Evolutionary conservation across 768 basidiomycete genomes (phyloP).

Genomic region (Vararia minispora): DNA sequence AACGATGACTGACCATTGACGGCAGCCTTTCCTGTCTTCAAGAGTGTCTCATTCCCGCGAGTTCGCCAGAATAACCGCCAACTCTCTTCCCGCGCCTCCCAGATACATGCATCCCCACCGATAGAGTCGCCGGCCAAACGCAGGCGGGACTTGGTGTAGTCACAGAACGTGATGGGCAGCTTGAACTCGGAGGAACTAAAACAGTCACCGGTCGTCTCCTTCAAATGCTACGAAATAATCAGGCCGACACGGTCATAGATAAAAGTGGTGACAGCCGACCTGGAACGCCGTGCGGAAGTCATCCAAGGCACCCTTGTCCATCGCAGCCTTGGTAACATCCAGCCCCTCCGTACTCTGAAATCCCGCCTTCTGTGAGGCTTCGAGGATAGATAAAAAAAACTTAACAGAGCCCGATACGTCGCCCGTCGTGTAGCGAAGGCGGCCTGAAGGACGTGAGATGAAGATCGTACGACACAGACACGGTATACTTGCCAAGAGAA

Average conservation of each 20-base stretch:
- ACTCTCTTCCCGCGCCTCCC: slow-evolving; percentile 53
- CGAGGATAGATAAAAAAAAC: slow-evolving; percentile 66
- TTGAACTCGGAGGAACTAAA: slow-evolving; percentile 33
- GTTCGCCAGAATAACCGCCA: slow-evolving; percentile 55
- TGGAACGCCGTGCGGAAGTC: slow-evolving; percentile 84
- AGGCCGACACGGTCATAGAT: slow-evolving; percentile 1
- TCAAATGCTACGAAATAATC: slow-evolving; percentile 49
- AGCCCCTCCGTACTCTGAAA: slow-evolving; percentile 10
- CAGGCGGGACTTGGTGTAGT: slow-evolving; percentile 42
- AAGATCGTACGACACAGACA: neutral
- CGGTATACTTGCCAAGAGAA: slow-evolving; percentile 45
- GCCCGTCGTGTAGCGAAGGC: slow-evolving; percentile 86
- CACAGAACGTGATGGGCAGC: slow-evolving; percentile 60
- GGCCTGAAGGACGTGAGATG: slow-evolving; percentile 35
- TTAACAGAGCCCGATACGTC: slow-evolving; percentile 66
- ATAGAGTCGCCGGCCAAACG: slow-evolving; percentile 42
- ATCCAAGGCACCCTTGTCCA: slow-evolving; percentile 65
- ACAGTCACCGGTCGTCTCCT: slow-evolving; percentile 40
- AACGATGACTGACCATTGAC: slow-evolving; percentile 41
- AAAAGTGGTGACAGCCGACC: slow-evolving; percentile 30
- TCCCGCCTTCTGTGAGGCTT: slow-evolving; percentile 25
- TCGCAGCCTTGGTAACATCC: slow-evolving; percentile 7
- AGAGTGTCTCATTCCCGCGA: slow-evolving; percentile 42
- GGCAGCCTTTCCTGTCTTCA: slow-evolving; percentile 43
- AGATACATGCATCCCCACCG: slow-evolving; percentile 33